A percentile compares a stretch with the other conserved stretches of the same genome.
These are phyloP conservation scores for Penicillium psychrofluorescens DNA, from an alignment of 495 filamentous ascomycete genomes.

Conservation along the genomic window DNA sequence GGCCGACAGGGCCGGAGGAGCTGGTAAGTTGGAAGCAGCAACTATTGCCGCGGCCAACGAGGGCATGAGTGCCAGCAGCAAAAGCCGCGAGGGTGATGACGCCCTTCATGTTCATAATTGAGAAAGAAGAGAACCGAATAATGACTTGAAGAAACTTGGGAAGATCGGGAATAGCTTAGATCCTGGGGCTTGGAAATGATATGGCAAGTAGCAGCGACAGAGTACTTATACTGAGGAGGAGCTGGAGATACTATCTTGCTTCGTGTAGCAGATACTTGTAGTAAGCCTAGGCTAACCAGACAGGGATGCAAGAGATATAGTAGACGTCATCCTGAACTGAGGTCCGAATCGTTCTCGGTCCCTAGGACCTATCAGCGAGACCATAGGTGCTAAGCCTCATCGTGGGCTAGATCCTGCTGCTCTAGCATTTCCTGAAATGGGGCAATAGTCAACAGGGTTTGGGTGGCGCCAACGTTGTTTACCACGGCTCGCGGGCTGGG, in stretches of 20 bases:
- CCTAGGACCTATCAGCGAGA: not conserved
- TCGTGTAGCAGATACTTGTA: no score
- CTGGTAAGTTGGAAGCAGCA: conserved; percentile 43
- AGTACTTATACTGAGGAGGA: not conserved
- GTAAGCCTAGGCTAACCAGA: not conserved
- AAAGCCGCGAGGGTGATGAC: conserved; percentile 23
- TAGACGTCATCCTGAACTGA: conserved; percentile 1
- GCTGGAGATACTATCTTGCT: not conserved
- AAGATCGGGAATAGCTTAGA: not conserved
- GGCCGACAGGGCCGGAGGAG: conserved; percentile 39
- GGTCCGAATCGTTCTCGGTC: not conserved
- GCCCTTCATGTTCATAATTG: conserved; percentile 19
- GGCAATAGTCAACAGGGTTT: not conserved
- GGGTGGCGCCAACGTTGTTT: conserved; percentile 1
- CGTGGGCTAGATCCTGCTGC: not conserved
- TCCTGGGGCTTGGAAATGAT: not conserved
- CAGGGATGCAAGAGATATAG: not conserved
- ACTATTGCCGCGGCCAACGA: conserved; percentile 20
- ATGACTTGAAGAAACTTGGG: not conserved
- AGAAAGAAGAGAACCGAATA: not conserved
- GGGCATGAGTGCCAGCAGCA: conserved; percentile 26
- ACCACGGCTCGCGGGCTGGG: conserved; percentile 3
- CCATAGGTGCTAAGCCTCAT: not conserved
- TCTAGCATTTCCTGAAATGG: not conserved
- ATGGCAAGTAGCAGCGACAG: not conserved